These are phyloP conservation scores for Pharnaceum exiguum DNA, from an alignment of 148 eudicot genomes.

Conservation along the genomic window DNA sequence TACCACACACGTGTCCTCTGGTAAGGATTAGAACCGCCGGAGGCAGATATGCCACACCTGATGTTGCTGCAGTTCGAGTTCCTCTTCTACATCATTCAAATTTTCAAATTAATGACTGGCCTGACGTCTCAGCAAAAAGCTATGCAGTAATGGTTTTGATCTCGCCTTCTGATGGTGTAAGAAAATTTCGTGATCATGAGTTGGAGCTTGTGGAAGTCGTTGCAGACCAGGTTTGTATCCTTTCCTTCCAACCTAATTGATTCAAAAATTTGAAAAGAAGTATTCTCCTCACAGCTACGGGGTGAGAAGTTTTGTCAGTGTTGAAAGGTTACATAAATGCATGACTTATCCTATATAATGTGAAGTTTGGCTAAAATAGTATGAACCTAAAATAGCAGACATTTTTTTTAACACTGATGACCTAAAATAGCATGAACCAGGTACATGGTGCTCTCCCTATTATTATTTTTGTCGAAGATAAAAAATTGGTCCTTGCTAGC, in stretches of 20 bases:
- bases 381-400: too few species aligned
- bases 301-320: too few species aligned
- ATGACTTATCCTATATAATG: too few species aligned
- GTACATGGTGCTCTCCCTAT: too few species aligned
- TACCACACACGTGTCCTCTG: slow-evolving; percentile 59
- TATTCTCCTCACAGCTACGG: too few species aligned
- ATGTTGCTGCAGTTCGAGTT: slow-evolving; percentile 79
- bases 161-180: slow-evolving; percentile 56
- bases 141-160: slow-evolving; percentile 88
- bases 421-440: too few species aligned
- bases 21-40: slow-evolving; percentile 43
- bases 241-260: slow-evolving; percentile 1
- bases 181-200: slow-evolving; percentile 82
- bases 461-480: too few species aligned
- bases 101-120: slow-evolving; percentile 75
- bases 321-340: too few species aligned
- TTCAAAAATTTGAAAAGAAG: not conserved
- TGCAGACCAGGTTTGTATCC: slow-evolving; percentile 69
- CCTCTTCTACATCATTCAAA: slow-evolving; percentile 75
- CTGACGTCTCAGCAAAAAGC: slow-evolving; percentile 54
- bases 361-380: too few species aligned
- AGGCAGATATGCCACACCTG: slow-evolving; percentile 54
- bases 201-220: slow-evolving; percentile 92
- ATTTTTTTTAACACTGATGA: too few species aligned
- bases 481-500: too few species aligned